Percentiles rank a stretch among this genome's conserved stretches.
phyloP scores from a whole-genome alignment of 148 eudicot species.

The Spergularia bocconei region DNA sequence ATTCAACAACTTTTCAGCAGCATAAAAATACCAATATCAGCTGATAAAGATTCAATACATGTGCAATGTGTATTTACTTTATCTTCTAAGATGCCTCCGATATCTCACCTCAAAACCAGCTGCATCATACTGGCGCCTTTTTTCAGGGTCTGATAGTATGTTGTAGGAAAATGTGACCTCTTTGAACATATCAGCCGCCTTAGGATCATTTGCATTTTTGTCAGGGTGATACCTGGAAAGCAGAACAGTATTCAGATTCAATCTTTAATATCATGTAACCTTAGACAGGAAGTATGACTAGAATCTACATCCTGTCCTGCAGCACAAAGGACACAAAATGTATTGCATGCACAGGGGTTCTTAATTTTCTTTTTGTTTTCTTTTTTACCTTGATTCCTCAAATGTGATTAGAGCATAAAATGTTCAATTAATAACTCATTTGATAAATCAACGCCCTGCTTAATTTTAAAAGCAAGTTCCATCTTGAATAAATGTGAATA shows the following conservation, averaged over 20 bases:
- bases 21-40: not conserved
- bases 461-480: no score
- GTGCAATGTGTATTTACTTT: not conserved
- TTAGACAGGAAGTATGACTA: not conserved
- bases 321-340: not conserved
- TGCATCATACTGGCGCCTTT: constrained; percentile 82
- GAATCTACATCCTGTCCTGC: not conserved
- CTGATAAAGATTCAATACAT: not conserved
- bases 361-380: not conserved
- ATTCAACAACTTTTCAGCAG: not conserved
- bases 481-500: not conserved
- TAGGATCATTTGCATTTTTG: constrained; percentile 91
- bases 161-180: constrained; percentile 90
- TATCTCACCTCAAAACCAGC: constrained; percentile 87
- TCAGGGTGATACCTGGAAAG: constrained; percentile 89
- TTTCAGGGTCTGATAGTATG: constrained; percentile 90
- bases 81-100: constrained; percentile 6
- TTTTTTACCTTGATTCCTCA: not conserved
- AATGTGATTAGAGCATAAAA: not conserved
- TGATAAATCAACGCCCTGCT: not conserved
- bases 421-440: not conserved
- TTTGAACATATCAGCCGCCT: constrained; percentile 90
- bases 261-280: not conserved
- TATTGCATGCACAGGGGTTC: not conserved
- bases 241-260: constrained; percentile 18